These are phyloP conservation scores for Endoconidiophora polonica DNA, from an alignment of 2,329 filamentous ascomycete species.

Conservation along the genomic window DNA sequence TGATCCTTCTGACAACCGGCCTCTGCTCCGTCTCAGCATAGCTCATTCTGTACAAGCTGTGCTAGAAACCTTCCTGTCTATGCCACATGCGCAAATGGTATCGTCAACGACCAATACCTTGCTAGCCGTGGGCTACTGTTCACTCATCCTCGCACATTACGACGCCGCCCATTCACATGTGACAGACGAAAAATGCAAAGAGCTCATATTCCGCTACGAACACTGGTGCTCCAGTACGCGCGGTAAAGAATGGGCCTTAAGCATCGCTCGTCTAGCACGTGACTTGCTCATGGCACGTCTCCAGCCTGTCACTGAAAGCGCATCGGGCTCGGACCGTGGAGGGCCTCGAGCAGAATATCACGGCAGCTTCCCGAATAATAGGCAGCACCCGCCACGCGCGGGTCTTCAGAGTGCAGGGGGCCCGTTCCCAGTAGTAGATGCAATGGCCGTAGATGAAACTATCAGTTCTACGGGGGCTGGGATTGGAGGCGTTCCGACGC, in stretches of 20 bases:
- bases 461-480: not conserved
- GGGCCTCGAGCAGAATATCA: slow-evolving; percentile 1
- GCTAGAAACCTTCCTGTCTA: slow-evolving; percentile 11
- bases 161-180: slow-evolving; percentile 11
- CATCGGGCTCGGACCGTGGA: not conserved
- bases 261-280: slow-evolving; percentile 10
- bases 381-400: slow-evolving; percentile 1
- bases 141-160: slow-evolving; percentile 11
- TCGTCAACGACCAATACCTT: slow-evolving; percentile 12
- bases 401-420: not conserved
- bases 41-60: slow-evolving; percentile 9
- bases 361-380: not conserved
- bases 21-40: slow-evolving; percentile 8
- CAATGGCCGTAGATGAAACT: slow-evolving; percentile 9
- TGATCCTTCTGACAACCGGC: slow-evolving; percentile 5
- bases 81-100: slow-evolving; percentile 11
- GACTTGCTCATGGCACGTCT: slow-evolving; percentile 11
- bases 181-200: slow-evolving; percentile 5
- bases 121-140: slow-evolving; percentile 11
- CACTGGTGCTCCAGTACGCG: slow-evolving; percentile 10
- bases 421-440: not conserved
- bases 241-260: slow-evolving; percentile 12
- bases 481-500: not conserved
- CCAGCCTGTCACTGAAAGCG: not conserved
- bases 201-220: slow-evolving; percentile 11